Conservation (phyloP, 305 asterid species). For the Ilex paraguariensis region DNA sequence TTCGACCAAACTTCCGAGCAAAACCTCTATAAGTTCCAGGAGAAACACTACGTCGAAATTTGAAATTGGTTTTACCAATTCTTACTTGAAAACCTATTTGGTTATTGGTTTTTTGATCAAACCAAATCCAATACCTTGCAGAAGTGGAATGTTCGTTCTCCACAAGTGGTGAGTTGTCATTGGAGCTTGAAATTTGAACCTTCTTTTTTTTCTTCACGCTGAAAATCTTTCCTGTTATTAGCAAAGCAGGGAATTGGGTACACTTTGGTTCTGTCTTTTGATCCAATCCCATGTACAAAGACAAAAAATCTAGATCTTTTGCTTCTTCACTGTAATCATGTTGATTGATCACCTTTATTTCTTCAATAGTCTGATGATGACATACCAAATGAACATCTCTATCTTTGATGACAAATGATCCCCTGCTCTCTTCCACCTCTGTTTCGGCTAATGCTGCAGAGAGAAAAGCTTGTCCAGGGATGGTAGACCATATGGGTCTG, state of each 20-base stretch:
- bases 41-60: slow-evolving; percentile 33
- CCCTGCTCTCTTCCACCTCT: slow-evolving; percentile 87
- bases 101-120: slow-evolving; percentile 59
- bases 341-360: slow-evolving; percentile 33
- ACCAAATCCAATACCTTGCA: slow-evolving; percentile 72
- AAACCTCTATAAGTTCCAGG: slow-evolving; percentile 48
- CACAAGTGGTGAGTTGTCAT: slow-evolving; percentile 12
- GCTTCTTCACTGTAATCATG: slow-evolving; percentile 19
- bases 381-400: slow-evolving; percentile 45
- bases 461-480: slow-evolving; percentile 79
- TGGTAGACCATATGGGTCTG: slow-evolving; percentile 62
- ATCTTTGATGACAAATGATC: slow-evolving; percentile 74
- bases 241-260: slow-evolving; percentile 32
- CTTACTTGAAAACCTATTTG: slow-evolving; percentile 73
- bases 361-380: slow-evolving; percentile 70
- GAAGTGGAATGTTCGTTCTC: slow-evolving; percentile 24
- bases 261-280: background rate
- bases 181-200: slow-evolving; percentile 3
- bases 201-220: slow-evolving; percentile 27
- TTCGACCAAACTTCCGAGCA: slow-evolving; percentile 31
- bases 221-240: slow-evolving; percentile 61
- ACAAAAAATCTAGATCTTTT: slow-evolving; percentile 23
- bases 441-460: slow-evolving; percentile 79
- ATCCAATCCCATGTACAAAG: slow-evolving; percentile 4
- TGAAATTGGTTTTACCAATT: slow-evolving; percentile 49